These are phyloP conservation scores for Irpex rosettiformis DNA, from an alignment of 1,284 basidiomycete genomes.

Conservation along the genomic window DNA sequence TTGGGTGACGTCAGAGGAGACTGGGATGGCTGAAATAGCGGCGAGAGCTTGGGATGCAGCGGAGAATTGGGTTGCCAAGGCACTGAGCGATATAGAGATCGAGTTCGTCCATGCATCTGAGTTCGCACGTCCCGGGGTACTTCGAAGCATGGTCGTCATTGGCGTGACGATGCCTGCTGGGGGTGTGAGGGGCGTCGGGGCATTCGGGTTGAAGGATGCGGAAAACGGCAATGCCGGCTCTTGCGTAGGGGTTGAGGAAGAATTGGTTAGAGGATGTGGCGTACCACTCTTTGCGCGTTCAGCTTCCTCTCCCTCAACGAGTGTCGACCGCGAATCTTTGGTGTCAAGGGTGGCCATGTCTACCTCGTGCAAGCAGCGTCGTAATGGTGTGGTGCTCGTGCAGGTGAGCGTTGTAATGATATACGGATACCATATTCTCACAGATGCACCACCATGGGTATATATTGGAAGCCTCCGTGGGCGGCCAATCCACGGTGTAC, in stretches of 20 bases:
- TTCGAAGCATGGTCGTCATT: neutral
- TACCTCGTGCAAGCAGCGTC: neutral
- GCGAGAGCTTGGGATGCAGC: constrained; percentile 37
- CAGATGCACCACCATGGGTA: constrained; percentile 8
- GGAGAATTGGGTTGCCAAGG: constrained; percentile 38
- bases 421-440: constrained; percentile 14
- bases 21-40: constrained; percentile 17
- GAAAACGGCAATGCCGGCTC: constrained; percentile 20
- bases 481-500: constrained; percentile 11
- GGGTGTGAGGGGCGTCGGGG: constrained; percentile 12
- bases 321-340: constrained; percentile 13
- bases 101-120: constrained; percentile 23
- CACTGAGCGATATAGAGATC: constrained; percentile 35
- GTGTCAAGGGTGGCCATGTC: constrained; percentile 3
- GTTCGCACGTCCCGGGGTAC: neutral
- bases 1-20: neutral
- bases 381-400: neutral
- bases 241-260: neutral
- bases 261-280: constrained; percentile 1
- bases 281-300: neutral
- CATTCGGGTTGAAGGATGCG: constrained; percentile 23
- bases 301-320: constrained; percentile 11
- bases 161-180: constrained; percentile 11
- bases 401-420: neutral
- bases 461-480: neutral